These are phyloP conservation scores for Vanrija sp. DNA, from an alignment of 1,284 basidiomycete species.

Conservation along the genomic window DNA sequence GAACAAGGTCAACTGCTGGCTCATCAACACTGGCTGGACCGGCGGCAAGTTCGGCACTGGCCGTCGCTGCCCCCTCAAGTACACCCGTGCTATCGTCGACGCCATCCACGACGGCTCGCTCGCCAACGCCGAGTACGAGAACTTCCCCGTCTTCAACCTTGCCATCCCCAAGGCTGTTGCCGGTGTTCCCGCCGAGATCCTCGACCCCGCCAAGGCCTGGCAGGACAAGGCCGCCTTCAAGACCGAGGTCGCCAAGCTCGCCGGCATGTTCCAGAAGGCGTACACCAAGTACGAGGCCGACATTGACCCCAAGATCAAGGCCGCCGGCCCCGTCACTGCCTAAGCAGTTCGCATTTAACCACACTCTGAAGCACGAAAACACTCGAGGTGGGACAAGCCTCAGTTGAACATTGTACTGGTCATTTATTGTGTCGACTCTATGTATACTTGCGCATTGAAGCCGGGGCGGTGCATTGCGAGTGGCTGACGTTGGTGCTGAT, in stretches of 20 bases:
- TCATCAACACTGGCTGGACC: conserved; percentile 99
- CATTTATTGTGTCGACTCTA: background rate
- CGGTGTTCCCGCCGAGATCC: conserved; percentile 80
- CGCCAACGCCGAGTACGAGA: conserved; percentile 79
- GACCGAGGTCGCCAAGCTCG: conserved; percentile 78
- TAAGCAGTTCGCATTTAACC: conserved; percentile 5
- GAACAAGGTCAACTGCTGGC: conserved; percentile 91
- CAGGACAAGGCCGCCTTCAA: conserved; percentile 77
- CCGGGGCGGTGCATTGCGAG: too few relatives aligned
- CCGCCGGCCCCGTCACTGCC: conserved; percentile 62
- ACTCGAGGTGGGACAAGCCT: background rate
- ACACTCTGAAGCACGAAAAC: background rate
- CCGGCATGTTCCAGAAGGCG: conserved; percentile 86
- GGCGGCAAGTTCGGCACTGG: conserved; percentile 88
- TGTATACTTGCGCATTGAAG: background rate
- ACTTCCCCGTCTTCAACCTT: conserved; percentile 72
- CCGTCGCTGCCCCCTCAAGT: conserved; percentile 90
- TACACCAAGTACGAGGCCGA: conserved; percentile 84
- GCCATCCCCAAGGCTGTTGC: conserved; percentile 74
- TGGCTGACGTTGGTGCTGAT: too few relatives aligned
- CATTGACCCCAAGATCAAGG: conserved; percentile 69
- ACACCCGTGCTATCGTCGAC: conserved; percentile 93
- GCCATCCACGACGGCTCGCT: conserved; percentile 93
- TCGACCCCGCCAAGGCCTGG: conserved; percentile 85
- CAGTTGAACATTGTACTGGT: conserved; percentile 1